phyloP scores from a whole-genome alignment of 78 protist genomes.

The Dictyostelium firmibasis region DNA sequence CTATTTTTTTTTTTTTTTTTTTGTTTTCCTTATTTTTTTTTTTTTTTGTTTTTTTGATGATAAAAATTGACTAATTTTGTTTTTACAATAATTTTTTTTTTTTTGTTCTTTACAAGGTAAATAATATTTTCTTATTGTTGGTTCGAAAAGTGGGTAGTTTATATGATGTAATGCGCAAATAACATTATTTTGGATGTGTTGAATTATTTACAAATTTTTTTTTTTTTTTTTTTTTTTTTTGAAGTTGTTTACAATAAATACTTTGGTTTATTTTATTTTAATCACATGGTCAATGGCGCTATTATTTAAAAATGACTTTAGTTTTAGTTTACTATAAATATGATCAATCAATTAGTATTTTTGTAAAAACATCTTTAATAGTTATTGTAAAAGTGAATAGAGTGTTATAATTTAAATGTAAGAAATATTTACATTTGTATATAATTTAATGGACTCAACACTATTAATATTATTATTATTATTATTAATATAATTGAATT shows the following conservation, averaged over 20 bases:
- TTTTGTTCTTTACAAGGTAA: neutral
- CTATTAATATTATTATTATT: neutral
- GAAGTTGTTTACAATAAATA: neutral
- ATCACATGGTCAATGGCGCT: neutral
- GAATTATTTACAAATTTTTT: neutral
- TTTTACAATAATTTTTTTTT: neutral
- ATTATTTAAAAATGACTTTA: neutral
- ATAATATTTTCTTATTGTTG: neutral
- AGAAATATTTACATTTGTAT: neutral
- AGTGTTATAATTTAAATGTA: neutral
- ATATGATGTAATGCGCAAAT: neutral
- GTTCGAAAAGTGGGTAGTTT: neutral
- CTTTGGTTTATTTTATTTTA: neutral
- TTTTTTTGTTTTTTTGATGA: neutral
- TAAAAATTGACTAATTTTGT: neutral
- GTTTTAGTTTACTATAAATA: neutral
- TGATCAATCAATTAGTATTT: neutral
- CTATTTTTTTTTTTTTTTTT: neutral
- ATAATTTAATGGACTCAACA: neutral
- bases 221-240: neutral
- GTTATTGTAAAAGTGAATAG: too few relatives aligned
- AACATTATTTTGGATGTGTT: neutral
- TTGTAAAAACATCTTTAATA: neutral
- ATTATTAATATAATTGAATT: neutral
- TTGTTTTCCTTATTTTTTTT: neutral